phyloP scores from a whole-genome alignment of 495 filamentous ascomycete species.

The Tuber borchii region DNA sequence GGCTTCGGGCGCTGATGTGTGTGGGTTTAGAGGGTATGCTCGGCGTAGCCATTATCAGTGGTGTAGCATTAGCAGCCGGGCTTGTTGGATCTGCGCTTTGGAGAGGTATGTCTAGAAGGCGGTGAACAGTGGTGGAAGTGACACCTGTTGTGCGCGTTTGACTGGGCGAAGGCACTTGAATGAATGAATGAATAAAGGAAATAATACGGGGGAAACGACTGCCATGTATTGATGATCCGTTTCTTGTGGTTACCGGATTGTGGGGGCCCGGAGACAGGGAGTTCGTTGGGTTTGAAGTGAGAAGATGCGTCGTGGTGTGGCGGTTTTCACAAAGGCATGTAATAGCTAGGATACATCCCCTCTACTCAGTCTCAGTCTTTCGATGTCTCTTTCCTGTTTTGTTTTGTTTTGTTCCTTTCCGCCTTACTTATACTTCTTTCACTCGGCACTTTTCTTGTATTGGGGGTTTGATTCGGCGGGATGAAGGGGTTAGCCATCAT shows the following conservation, averaged over 20 bases:
- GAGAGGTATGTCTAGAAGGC: conserved; percentile 57
- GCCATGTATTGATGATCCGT: conserved; percentile 17
- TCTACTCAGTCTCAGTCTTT: neutral
- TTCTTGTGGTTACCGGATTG: conserved; percentile 15
- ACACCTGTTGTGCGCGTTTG: neutral
- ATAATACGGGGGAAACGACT: neutral
- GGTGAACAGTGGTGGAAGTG: conserved; percentile 29
- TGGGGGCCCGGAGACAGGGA: neutral
- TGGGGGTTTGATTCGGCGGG: neutral
- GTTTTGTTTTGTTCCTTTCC: neutral
- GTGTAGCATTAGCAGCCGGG: conserved; percentile 86
- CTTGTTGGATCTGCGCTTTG: conserved; percentile 81
- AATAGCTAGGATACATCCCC: neutral
- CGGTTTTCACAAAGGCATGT: neutral
- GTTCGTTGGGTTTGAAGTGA: neutral
- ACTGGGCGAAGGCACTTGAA: conserved; percentile 1
- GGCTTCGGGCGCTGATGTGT: conserved; percentile 11
- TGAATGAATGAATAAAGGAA: neutral
- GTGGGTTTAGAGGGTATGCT: conserved; percentile 64
- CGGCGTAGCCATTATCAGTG: conserved; percentile 94
- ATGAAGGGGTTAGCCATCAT: neutral
- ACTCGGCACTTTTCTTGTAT: neutral
- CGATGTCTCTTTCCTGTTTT: neutral
- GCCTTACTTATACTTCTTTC: neutral
- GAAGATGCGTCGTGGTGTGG: neutral